Evolutionary conservation across 495 filamentous ascomycete genomes (phyloP), one percentile per base, ranked within the genome.

Genomic region (Bathelium albidoporum): DNA sequence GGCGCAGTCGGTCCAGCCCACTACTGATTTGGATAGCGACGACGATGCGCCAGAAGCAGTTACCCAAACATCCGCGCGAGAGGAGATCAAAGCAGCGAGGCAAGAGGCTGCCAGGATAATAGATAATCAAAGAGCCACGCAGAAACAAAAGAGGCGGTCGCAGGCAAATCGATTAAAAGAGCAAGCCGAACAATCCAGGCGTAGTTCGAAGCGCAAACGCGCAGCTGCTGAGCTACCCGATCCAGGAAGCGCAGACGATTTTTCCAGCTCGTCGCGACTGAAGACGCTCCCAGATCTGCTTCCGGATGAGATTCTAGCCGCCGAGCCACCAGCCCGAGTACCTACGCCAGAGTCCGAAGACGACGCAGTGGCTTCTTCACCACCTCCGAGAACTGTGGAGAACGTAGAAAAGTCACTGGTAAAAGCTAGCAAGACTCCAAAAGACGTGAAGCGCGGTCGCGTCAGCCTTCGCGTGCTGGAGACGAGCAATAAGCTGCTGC

Each of bases 31-130:
- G 24, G 49, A 24, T 26, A 62, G 60, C 64, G 77, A 80, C 55
- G 80, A 83, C 66, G 78, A 81, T 32, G 82, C 80, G 20, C 81
- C 81, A 4, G 82, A 84, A 69, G 68, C 73, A 18, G 73, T 83
- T 26, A 70, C 67, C 0, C 34, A 62, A 10, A 61, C 71, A 14
- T 68, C 69, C 16, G 73, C 69, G 16, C n/a, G 64, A 10, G 59
- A 65, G 3, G 60, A 59, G 22, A 49, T 63, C 16, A 62, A 68
- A 55, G 70, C 68, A 14, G 59, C 68, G 22, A 60, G 65, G 18
- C 65, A 41, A 43, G 66, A 69, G 16, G 68, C 66, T 20, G 41
- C 58, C 32, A 70, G 60, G 20, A 71, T 61, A 14, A 34, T 59
- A 59, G 11, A 52, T n/a, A 11, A 26, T 7, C 43, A 49, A 14